phyloP scores from a whole-genome alignment of 1,139 yeast species.

The Geotrichum fermentans region DNA sequence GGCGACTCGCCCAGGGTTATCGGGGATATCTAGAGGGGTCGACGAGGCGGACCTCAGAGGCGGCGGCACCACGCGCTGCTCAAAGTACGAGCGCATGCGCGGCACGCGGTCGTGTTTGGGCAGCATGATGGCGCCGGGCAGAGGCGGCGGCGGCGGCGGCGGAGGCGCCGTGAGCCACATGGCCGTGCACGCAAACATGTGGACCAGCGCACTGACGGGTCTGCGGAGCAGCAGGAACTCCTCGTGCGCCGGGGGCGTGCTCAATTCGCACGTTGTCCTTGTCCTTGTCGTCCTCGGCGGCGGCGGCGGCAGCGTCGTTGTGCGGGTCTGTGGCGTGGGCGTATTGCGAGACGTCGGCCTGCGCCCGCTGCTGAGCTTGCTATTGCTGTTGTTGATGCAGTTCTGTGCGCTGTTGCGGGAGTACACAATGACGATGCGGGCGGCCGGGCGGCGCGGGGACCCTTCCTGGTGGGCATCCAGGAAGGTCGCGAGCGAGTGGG shows the following conservation, averaged over 20 bases:
- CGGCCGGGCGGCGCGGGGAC: conserved; percentile 5
- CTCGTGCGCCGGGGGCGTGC: conserved; percentile 4
- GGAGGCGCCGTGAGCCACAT: conserved; percentile 14
- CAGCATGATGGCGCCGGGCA: background rate
- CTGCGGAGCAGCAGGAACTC: background rate
- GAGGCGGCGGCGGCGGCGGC: conserved; percentile 15
- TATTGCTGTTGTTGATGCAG: background rate
- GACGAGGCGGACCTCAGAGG: background rate
- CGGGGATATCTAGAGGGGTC: background rate
- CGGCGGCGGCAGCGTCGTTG: background rate
- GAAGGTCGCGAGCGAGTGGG: conserved; percentile 20
- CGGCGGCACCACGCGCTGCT: background rate
- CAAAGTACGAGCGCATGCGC: conserved; percentile 6
- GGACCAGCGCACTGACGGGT: conserved; percentile 28
- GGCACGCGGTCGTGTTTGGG: conserved; percentile 3
- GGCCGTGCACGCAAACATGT: conserved; percentile 28
- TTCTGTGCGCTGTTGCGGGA: background rate
- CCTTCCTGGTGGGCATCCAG: conserved; percentile 9
- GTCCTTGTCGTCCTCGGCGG: background rate
- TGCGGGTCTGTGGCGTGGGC: background rate
- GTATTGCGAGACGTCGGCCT: background rate
- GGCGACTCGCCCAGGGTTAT: conserved; percentile 6
- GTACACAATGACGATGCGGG: conserved; percentile 5
- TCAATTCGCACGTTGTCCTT: no score
- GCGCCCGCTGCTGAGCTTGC: background rate